Evolutionary conservation across 257 asterid genomes (phyloP), one percentile per base, ranked within the genome.

Genomic region (Verbascum thapsus): DNA sequence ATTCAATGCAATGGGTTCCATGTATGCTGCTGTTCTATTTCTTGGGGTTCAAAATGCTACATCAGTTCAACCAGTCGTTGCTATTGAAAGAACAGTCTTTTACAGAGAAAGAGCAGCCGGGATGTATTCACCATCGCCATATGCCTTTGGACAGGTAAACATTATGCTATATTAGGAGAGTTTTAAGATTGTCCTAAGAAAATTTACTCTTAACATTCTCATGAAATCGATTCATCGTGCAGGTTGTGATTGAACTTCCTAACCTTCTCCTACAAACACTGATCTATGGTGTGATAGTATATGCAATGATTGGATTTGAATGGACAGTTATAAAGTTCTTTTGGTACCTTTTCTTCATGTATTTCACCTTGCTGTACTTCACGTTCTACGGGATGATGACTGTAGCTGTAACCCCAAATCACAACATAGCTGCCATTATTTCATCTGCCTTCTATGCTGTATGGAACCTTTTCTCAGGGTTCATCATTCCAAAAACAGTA

Each of bases 21-120:
- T 88, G 94, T 85, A 84, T 60, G 76, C 78, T 1, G 76, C 98
- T 1, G 88, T 92, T 32, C 63, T 86, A 0, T 91, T 86, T 71
- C 69, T 88, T 4, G 98, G 98, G 1, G 62, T 85, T 8, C 91
- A 83, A 67, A 86, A 88, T 18, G 82, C 89, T 1, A 53, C 86
- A 10, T 72, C 96, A 0, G 95, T 91, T 49, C 98, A 88, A 71
- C 96, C 96, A 10, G 81, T 88, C 6, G 80, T 91, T 6, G 88
- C 92, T 0, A 43, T 81, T 15, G 98, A 88, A 68, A 79, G 98
- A 68, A 86, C 92, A 9, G 94, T 91, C 3, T 88, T 86, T 63
- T 91, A 88, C 53, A 77, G 96, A 72, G 96, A 91, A 74, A 80
- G 85, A 69, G 98, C 97, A 0, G 96, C 96, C 1, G 97, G 98